These are phyloP conservation scores for Rhizodiscina lignyota DNA, from an alignment of 495 filamentous ascomycete genomes.

Conservation along the genomic window DNA sequence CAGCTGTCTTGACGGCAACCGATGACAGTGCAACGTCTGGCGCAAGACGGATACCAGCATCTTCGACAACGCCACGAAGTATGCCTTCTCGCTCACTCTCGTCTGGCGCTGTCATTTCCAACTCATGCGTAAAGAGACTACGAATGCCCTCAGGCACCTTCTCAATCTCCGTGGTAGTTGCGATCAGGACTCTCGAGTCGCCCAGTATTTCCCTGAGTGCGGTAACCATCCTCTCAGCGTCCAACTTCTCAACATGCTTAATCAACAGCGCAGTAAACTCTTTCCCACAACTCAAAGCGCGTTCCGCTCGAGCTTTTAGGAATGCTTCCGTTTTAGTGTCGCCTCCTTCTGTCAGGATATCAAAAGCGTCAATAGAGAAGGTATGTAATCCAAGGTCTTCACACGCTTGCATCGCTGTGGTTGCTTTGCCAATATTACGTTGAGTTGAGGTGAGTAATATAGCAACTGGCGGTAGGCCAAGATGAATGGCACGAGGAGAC, in stretches of 20 bases:
- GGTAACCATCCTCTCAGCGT: conserved; percentile 71
- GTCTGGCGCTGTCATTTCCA: conserved; percentile 85
- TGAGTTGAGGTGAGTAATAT: conserved; percentile 82
- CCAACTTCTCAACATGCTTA: conserved; percentile 77
- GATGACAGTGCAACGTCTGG: conserved; percentile 65
- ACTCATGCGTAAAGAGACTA: conserved; percentile 84
- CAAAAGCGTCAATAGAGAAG: conserved; percentile 81
- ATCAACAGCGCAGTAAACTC: conserved; percentile 71
- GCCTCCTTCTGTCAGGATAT: conserved; percentile 77
- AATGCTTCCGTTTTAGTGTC: conserved; percentile 90
- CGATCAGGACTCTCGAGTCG: conserved; percentile 63
- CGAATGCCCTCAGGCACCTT: conserved; percentile 81
- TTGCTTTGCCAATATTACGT: conserved; percentile 77
- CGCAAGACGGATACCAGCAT: conserved; percentile 53
- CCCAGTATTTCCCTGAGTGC: conserved; percentile 64
- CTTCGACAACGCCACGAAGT: conserved; percentile 56
- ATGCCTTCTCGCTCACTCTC: conserved; percentile 86
- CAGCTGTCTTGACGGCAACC: conserved; percentile 87
- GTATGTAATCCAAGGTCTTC: conserved; percentile 79
- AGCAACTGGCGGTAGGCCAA: conserved; percentile 73
- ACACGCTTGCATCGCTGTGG: conserved; percentile 56
- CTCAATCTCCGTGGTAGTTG: conserved; percentile 87
- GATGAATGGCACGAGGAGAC: conserved; percentile 67
- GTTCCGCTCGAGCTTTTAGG: conserved; percentile 69
- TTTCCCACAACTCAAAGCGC: conserved; percentile 74